Base-by-base conservation (phyloP, 768 basidiomycete species). In the Chiua virens region DNA sequence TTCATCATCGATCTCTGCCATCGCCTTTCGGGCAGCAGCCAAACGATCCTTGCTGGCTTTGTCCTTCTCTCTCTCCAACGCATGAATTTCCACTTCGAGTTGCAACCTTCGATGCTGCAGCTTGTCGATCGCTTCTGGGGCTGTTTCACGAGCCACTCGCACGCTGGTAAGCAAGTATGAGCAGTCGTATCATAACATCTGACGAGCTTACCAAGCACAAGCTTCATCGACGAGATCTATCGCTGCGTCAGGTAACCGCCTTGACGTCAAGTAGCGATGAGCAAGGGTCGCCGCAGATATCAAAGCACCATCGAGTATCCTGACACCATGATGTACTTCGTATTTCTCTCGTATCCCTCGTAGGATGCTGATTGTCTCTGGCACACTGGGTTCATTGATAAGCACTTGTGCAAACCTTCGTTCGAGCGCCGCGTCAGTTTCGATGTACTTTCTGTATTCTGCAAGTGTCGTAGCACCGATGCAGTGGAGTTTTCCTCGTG, bases 291-390 rank as follows among this genome's bases (percentile, higher is more conserved):
- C 94, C 9, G 96, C 95, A 11, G 85, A 75, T 58, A 97, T 93
- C 53, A 99, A 75, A 3, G 96, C 86, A 8, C 84, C 83, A 61
- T 98, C 96, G 54, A 85, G 76, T 57, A 98, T 94, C 48, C 87
- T 79, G 39, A 98, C 92, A 57, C 91, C 92, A 52, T 93, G 92
- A 61, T 92, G 87, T 1, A 95, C 91, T 67, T 92, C 89, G 66
- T 97, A 97, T 68, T 92, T 92, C 65, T 96, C 93, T 38, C 89
- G 79, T 66, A 98, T 92, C 50, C 96, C 96, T 57, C 96, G 86
- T 34, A 98, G 79, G 55, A 98, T 98, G 57, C 80, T 88, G 72
- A 98, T 93, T 0, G 96, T 89, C 58, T 96, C 93, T 5, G 87
- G 70, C 1, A 98, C 95, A 11, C 75, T 73, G 0, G 96, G 96